Percentiles rank a stretch among this genome's conserved stretches.
These are phyloP conservation scores for Pleurotus eryngii DNA, from an alignment of 768 basidiomycete species.

Conservation along the genomic window DNA sequence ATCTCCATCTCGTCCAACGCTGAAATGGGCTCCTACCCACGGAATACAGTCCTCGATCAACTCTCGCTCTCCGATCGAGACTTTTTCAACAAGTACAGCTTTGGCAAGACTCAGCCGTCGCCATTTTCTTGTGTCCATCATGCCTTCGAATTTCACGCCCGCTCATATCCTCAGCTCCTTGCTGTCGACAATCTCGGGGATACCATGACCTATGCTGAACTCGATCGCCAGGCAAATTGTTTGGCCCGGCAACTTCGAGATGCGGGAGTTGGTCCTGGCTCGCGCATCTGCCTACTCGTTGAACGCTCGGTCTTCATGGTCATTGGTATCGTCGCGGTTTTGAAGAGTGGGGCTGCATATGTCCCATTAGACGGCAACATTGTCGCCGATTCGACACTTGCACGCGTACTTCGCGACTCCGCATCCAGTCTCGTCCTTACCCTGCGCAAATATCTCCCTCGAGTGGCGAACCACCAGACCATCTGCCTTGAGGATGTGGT, in stretches of 20 bases:
- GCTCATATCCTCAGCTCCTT: constrained; percentile 18
- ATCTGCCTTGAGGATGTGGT: constrained; percentile 31
- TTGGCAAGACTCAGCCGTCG: constrained; percentile 25
- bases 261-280: constrained; percentile 35
- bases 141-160: constrained; percentile 22
- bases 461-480: constrained; percentile 28
- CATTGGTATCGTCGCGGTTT: constrained; percentile 39
- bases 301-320: constrained; percentile 40
- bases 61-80: constrained; percentile 39
- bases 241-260: constrained; percentile 32
- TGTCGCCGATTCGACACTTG: constrained; percentile 41
- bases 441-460: constrained; percentile 29
- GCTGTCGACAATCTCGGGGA: constrained; percentile 25
- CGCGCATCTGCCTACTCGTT: constrained; percentile 43
- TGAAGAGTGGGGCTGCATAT: constrained; percentile 46
- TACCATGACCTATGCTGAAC: constrained; percentile 25
- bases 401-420: constrained; percentile 37
- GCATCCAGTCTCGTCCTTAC: constrained; percentile 32
- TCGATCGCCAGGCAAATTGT: constrained; percentile 28
- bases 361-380: constrained; percentile 46
- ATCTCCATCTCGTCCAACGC: constrained; percentile 51
- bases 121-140: constrained; percentile 21
- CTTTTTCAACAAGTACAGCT: constrained; percentile 43
- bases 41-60: constrained; percentile 24
- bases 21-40: constrained; percentile 68